Percentiles rank a stretch among this genome's conserved stretches.
phyloP scores from a whole-genome alignment of 1,284 basidiomycete genomes.

The Prillingera fragicola region DNA sequence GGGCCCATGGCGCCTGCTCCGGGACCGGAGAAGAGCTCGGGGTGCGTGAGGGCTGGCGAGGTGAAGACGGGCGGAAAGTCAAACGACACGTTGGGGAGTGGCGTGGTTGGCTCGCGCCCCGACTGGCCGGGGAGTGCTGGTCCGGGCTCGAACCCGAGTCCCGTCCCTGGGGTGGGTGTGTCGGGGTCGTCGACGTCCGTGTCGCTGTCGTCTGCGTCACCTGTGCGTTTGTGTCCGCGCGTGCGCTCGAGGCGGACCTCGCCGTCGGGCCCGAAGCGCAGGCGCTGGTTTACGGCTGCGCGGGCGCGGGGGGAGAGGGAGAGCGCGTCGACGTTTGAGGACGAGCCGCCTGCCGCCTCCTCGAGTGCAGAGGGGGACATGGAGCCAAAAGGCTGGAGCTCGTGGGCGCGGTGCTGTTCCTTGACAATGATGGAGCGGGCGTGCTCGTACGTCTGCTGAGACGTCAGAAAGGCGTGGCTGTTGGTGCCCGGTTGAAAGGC shows the following conservation, averaged over 20 bases:
- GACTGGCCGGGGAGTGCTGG: too few relatives aligned
- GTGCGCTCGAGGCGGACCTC: conserved; percentile 9
- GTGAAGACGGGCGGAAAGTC: conserved; percentile 42
- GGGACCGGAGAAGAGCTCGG: conserved; percentile 22
- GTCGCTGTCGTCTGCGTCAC: conserved; percentile 3
- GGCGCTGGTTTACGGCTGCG: background rate
- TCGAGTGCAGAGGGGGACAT: conserved; percentile 7
- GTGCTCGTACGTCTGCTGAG: conserved; percentile 19
- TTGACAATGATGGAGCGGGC: conserved; percentile 30
- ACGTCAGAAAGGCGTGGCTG: conserved; percentile 23
- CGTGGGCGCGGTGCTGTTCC: conserved; percentile 22
- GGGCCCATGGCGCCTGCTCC: conserved; percentile 10
- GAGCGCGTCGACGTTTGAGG: conserved; percentile 3
- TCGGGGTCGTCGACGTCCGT: conserved; percentile 4
- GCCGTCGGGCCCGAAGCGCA: conserved; percentile 19
- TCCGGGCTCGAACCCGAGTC: too few relatives aligned
- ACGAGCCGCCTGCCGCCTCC: background rate
- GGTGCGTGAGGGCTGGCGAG: conserved; percentile 28
- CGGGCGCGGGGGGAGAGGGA: conserved; percentile 11
- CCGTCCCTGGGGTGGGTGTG: background rate
- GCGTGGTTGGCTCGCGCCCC: too few relatives aligned
- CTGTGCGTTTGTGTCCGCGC: conserved; percentile 16
- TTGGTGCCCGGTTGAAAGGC: conserved; percentile 8
- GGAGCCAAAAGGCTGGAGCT: conserved; percentile 29
- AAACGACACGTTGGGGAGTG: conserved; percentile 7